A percentile compares a stretch with the other conserved stretches of the same genome.
phyloP scores from a whole-genome alignment of 2,329 filamentous ascomycete genomes.

The Talaromyces sp. region DNA sequence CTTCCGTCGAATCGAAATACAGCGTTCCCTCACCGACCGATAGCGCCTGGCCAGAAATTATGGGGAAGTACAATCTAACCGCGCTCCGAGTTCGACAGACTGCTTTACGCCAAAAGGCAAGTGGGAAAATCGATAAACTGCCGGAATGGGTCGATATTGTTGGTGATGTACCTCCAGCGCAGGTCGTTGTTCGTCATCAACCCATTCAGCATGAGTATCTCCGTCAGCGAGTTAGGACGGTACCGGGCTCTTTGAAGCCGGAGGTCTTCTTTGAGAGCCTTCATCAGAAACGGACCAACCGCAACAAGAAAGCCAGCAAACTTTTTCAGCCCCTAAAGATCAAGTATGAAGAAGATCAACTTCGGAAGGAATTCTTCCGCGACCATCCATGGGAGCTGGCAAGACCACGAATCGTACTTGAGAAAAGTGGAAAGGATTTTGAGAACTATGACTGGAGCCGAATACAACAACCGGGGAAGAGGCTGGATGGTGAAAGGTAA shows the following conservation, averaged over 20 bases:
- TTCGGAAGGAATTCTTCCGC: constrained; percentile 77
- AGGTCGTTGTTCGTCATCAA: constrained; percentile 55
- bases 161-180: constrained; percentile 54
- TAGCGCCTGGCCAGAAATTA: constrained; percentile 18
- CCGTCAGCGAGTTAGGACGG: constrained; percentile 34
- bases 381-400: constrained; percentile 98
- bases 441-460: constrained; percentile 73
- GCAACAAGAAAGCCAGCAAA: constrained; percentile 61
- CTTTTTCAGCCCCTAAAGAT: constrained; percentile 77
- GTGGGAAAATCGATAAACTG: constrained; percentile 30
- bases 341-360: constrained; percentile 72
- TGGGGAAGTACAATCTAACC: constrained; percentile 45
- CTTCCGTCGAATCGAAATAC: not conserved
- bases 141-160: constrained; percentile 54
- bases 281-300: constrained; percentile 38
- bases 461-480: constrained; percentile 67
- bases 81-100: constrained; percentile 43
- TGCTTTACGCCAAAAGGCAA: constrained; percentile 35
- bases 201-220: constrained; percentile 43
- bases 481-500: constrained; percentile 79
- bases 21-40: not conserved
- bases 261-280: constrained; percentile 34
- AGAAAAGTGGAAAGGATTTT: constrained; percentile 77
- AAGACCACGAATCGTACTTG: constrained; percentile 75
- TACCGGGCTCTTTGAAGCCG: constrained; percentile 25